Conservation (phyloP, 345 rosid genomes). For the Populus davidiana region DNA sequence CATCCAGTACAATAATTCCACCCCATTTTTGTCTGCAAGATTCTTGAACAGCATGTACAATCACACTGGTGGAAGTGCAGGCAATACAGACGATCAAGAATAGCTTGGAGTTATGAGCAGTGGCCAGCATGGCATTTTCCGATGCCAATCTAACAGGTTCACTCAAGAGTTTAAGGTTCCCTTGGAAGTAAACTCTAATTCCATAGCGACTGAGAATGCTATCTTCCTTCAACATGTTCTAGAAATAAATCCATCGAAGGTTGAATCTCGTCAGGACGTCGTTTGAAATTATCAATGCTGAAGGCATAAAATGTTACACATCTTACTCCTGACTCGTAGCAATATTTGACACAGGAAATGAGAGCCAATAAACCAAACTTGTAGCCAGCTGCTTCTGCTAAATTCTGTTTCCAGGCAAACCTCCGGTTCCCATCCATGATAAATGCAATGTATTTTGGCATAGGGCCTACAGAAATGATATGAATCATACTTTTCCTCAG, state of each 20-base stretch:
- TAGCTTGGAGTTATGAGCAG: not conserved
- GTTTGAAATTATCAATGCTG: not conserved
- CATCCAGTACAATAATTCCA: not conserved
- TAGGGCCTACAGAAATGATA: not conserved
- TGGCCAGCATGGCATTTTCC: not conserved
- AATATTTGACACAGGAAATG: not conserved
- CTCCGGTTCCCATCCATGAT: constrained; percentile 1
- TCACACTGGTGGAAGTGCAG: not conserved
- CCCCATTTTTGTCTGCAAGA: no score
- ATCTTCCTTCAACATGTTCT: not conserved
- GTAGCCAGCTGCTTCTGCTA: not conserved
- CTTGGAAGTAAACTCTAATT: not conserved
- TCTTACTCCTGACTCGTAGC: not conserved
- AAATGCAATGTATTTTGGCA: not conserved
- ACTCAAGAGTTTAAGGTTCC: not conserved
- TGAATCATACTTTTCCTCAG: not conserved
- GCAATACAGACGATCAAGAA: not conserved
- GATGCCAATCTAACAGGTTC: not conserved
- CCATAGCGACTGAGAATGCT: not conserved
- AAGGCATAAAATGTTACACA: not conserved
- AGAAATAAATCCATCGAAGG: not conserved
- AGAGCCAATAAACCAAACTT: not conserved
- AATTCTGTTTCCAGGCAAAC: not conserved
- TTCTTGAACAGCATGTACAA: not conserved
- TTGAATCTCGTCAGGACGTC: not conserved